Percentiles rank a stretch among this genome's conserved stretches.
Conservation (phyloP, 2,329 filamentous ascomycete species). For the Penicillium rolfsii region DNA sequence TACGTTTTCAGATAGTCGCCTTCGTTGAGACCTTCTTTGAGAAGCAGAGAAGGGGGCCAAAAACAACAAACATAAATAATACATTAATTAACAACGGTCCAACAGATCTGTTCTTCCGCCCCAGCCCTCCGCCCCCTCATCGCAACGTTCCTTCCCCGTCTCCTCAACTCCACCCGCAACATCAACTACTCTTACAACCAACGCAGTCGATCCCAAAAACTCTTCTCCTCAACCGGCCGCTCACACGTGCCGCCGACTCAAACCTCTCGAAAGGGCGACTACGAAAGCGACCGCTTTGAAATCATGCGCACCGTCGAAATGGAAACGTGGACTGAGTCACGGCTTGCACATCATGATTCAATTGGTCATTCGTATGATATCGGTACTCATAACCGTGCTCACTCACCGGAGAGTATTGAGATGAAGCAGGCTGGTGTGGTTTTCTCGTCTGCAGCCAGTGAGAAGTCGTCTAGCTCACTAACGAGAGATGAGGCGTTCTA, state of each 20-base stretch:
- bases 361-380: slow-evolving; percentile 26
- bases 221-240: slow-evolving; percentile 28
- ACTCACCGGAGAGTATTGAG: slow-evolving; percentile 23
- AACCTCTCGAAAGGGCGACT: slow-evolving; percentile 20
- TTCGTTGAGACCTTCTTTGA: not conserved
- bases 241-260: slow-evolving; percentile 20
- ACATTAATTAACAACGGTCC: not conserved
- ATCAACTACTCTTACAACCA: slow-evolving; percentile 24
- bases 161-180: slow-evolving; percentile 35
- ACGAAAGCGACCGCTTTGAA: slow-evolving; percentile 33
- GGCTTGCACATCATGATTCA: slow-evolving; percentile 17
- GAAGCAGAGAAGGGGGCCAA: no score
- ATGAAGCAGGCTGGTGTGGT: slow-evolving; percentile 23
- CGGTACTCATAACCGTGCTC: slow-evolving; percentile 20
- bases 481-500: slow-evolving; percentile 6
- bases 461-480: slow-evolving; percentile 23
- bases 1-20: slow-evolving; percentile 23
- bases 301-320: slow-evolving; percentile 43
- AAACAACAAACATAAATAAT: not conserved
- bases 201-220: slow-evolving; percentile 26
- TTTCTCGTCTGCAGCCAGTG: slow-evolving; percentile 30
- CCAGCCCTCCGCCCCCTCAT: slow-evolving; percentile 43
- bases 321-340: slow-evolving; percentile 37
- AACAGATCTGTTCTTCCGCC: slow-evolving; percentile 43
- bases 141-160: slow-evolving; percentile 36